A percentile compares a stretch with the other conserved stretches of the same genome.
These are phyloP conservation scores for Wickerhamiella allomyrinae DNA, from an alignment of 805 yeast species.

Conservation along the genomic window DNA sequence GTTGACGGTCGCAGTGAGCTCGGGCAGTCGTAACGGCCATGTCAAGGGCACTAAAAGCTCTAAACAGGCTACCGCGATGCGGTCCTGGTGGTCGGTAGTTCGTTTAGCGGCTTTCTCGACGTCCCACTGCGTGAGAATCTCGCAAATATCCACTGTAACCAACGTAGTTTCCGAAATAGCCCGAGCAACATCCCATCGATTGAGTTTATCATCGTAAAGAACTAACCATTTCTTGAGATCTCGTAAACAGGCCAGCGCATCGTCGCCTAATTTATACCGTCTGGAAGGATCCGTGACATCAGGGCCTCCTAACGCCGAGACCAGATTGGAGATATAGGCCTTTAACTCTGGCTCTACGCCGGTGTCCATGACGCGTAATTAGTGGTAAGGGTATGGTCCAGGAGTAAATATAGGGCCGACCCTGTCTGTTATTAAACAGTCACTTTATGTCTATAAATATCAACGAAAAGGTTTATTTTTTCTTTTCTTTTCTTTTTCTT, in stretches of 20 bases:
- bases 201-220: slow-evolving; percentile 60
- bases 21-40: slow-evolving; percentile 61
- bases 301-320: slow-evolving; percentile 83
- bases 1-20: slow-evolving; percentile 37
- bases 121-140: slow-evolving; percentile 67
- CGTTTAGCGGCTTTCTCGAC: slow-evolving; percentile 12
- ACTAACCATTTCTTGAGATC: slow-evolving; percentile 83
- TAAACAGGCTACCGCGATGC: slow-evolving; percentile 54
- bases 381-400: slow-evolving; percentile 1
- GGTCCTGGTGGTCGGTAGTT: slow-evolving; percentile 31
- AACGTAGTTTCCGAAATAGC: slow-evolving; percentile 75
- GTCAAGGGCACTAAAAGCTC: slow-evolving; percentile 75
- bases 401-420: too few relatives aligned
- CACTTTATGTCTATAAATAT: too few relatives aligned
- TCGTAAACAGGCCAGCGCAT: slow-evolving; percentile 69
- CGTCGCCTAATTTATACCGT: slow-evolving; percentile 72
- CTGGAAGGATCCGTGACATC: slow-evolving; percentile 42
- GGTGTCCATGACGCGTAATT: slow-evolving; percentile 2
- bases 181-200: slow-evolving; percentile 66
- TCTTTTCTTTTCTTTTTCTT: too few relatives aligned
- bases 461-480: too few relatives aligned
- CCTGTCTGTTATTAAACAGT: too few relatives aligned
- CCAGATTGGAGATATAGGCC: slow-evolving; percentile 66
- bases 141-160: slow-evolving; percentile 55
- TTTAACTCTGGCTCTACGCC: slow-evolving; percentile 22